Evolutionary conservation across 1,284 basidiomycete genomes (phyloP).

Genomic region (Sporisorium sorghi): DNA sequence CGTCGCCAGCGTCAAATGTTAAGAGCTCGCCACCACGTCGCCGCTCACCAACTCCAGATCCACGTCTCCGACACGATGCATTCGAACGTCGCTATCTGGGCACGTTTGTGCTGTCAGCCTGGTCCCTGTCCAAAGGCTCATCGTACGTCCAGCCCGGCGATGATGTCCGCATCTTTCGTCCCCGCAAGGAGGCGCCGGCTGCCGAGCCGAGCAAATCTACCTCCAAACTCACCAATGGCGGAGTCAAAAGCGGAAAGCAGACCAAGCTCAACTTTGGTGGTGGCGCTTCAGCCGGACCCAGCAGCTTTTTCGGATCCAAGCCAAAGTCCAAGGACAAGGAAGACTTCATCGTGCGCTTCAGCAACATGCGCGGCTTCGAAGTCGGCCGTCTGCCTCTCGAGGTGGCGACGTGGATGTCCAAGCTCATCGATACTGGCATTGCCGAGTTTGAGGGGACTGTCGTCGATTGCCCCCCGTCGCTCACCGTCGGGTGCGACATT

Average conservation of each 20-base stretch:
- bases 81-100: conserved; percentile 59
- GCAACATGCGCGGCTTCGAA: conserved; percentile 64
- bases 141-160: conserved; percentile 62
- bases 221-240: conserved; percentile 30
- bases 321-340: conserved; percentile 52
- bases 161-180: conserved; percentile 56
- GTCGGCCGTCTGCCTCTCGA: conserved; percentile 63
- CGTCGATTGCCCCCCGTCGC: conserved; percentile 59
- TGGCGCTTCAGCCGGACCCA: conserved; percentile 2
- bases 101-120: conserved; percentile 64
- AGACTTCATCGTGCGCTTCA: conserved; percentile 66
- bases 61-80: conserved; percentile 42
- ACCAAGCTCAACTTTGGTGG: conserved; percentile 57
- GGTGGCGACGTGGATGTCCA: conserved; percentile 65
- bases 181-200: conserved; percentile 42
- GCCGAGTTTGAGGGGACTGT: conserved; percentile 63
- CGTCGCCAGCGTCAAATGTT: conserved; percentile 10
- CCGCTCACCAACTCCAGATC: conserved; percentile 40
- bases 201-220: conserved; percentile 8
- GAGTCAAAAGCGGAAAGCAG: conserved; percentile 45
- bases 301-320: conserved; percentile 27
- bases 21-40: conserved; percentile 7
- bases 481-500: conserved; percentile 64
- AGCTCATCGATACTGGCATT: conserved; percentile 59
- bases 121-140: conserved; percentile 64